Evolutionary conservation across 192 early-diverging fungal species (phyloP).

Genomic region (Gamsiella multidivaricata): DNA sequence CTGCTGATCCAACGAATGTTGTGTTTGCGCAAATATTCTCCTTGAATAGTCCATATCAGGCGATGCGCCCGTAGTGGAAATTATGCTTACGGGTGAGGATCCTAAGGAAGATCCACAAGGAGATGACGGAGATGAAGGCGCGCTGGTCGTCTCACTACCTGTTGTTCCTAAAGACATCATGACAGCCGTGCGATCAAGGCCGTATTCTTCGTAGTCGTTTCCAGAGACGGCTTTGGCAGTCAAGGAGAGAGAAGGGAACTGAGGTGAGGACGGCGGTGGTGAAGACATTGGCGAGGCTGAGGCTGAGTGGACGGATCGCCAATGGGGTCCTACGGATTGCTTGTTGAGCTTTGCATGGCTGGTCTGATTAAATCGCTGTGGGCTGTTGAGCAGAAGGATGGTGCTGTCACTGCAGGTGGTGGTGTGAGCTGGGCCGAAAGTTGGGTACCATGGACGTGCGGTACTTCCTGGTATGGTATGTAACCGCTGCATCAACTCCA

Average conservation of each 20-base stretch:
- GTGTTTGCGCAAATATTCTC: background rate
- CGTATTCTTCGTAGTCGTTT: background rate
- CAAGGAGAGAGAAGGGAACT: background rate
- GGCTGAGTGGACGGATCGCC: conserved; percentile 7
- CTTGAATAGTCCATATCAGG: background rate
- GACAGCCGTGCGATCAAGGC: too few species aligned
- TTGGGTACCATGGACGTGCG: conserved; percentile 29
- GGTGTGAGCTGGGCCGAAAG: conserved; percentile 12
- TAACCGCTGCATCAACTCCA: conserved; percentile 16
- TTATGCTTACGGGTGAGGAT: background rate
- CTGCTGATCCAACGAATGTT: too few species aligned
- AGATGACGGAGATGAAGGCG: background rate
- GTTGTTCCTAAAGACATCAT: too few species aligned
- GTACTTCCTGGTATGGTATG: conserved; percentile 26
- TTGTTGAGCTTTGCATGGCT: conserved; percentile 9
- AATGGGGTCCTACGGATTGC: conserved; percentile 25
- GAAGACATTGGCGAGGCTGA: background rate
- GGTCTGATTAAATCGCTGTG: background rate
- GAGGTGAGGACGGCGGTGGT: background rate
- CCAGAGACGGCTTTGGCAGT: background rate
- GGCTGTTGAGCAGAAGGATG: conserved; percentile 8
- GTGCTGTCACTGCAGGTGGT: conserved; percentile 20
- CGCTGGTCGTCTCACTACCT: background rate
- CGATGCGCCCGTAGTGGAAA: background rate
- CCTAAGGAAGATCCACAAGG: background rate